Base-by-base conservation (phyloP, 116 monocot species). In the Papilionanthe hybrid region DNA sequence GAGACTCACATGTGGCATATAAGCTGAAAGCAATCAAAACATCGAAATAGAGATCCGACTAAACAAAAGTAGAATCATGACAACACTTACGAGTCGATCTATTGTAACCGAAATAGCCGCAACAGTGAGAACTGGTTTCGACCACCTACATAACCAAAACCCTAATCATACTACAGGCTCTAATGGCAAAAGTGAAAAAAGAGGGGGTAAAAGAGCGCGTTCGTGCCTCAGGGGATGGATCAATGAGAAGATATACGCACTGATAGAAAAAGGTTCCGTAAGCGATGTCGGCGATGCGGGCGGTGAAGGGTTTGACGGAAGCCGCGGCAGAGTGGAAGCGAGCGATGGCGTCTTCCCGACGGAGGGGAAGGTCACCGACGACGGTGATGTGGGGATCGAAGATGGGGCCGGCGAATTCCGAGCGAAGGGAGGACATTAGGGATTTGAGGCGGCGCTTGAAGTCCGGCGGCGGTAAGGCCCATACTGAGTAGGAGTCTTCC, bases 1-100 rank as follows among this genome's bases (percentile, higher is more conserved):
- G 28, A 96, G 88, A 76, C 93, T 96, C 84, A 90, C 65, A 77
- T 96, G 96, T 1, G 93, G 96, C 91, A 93, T 93, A 75, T 96
- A 93, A 32, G 87, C 95, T 95, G 77, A 72, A 85, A 83, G 28
- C 41, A 22, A 45, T n/a, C 42, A 65, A 0, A 63, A 11, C 23
- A 72, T 13, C 13, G 0, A 45, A 8, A 6, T 32, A 32, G 32
- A 32, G 32, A 32, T 32, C 32, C 32, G 2, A 4, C 1, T 37
- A 37, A 37, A 37, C 37, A 37, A 37, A 37, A 3, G 37, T 37
- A 37, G 37, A 37, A 37, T 37, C 8, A 19, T 57, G 30, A 58
- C 55, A 55, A 3, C 41, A 37, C 89, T 90, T 75, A 94, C 94
- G 72, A 72, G 78, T 82, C 20, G 87, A 72, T 43, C 78, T 87